Conservation (phyloP, 768 basidiomycete genomes). For the Suillus sp. region DNA sequence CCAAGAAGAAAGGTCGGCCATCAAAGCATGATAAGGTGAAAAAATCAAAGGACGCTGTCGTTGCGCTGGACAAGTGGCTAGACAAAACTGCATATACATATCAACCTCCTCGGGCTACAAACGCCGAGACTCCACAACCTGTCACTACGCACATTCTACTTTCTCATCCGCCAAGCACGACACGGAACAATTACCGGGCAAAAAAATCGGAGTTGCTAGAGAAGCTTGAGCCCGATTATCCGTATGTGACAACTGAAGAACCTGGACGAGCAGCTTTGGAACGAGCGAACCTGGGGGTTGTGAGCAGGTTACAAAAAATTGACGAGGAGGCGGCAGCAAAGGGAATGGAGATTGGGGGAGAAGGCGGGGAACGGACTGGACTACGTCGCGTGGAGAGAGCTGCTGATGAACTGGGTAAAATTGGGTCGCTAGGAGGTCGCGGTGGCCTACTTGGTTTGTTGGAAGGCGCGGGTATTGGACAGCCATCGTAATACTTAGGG, state of each 20-base stretch:
- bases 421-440: slow-evolving; percentile 16
- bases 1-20: slow-evolving; percentile 65
- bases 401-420: slow-evolving; percentile 35
- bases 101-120: slow-evolving; percentile 13
- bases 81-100: slow-evolving; percentile 36
- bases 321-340: slow-evolving; percentile 46
- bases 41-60: slow-evolving; percentile 53
- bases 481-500: not conserved
- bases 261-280: slow-evolving; percentile 38
- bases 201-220: slow-evolving; percentile 46
- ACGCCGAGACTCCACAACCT: slow-evolving; percentile 4
- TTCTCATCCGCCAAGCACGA: slow-evolving; percentile 33
- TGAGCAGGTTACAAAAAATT: slow-evolving; percentile 54
- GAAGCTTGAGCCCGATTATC: slow-evolving; percentile 33
- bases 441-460: slow-evolving; percentile 49
- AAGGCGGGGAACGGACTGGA: slow-evolving; percentile 47
- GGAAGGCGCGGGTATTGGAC: slow-evolving; percentile 43
- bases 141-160: slow-evolving; percentile 37
- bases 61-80: slow-evolving; percentile 52
- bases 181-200: slow-evolving; percentile 43
- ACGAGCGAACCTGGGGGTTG: slow-evolving; percentile 50
- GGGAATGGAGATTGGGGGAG: slow-evolving; percentile 43
- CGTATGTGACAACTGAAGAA: slow-evolving; percentile 10
- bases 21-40: slow-evolving; percentile 59
- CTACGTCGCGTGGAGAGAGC: slow-evolving; percentile 51